Base-by-base conservation (phyloP, 2,329 filamentous ascomycete species). In the Byssothecium circinans region DNA sequence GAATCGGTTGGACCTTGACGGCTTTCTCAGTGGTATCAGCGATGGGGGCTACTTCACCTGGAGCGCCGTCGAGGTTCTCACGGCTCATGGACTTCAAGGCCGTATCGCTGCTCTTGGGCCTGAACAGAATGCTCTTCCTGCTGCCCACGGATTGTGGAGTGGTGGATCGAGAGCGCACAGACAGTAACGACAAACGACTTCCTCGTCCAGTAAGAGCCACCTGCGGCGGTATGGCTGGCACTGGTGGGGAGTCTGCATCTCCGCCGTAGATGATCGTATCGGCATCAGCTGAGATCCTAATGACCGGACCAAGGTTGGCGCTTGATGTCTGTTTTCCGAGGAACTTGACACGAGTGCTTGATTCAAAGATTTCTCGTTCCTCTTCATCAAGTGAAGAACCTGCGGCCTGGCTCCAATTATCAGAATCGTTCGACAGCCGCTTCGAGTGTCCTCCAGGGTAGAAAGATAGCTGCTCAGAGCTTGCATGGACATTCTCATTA, bases 201-300 rank as follows among this genome's bases (percentile, higher is more conserved):
- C 5, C 23, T 10, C 23, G 23, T 25, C 23, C 23, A 25, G 23
- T 25, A 10, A 25, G 23, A 5, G 23, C 23, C 32, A 10, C 48
- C 25, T 7, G 55, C 37, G 2, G 57, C 19, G 4, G 45, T 10
- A 20, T 57, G 57, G 2, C 54, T 37, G 8, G 50, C 52, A 33
- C 57, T 51, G 1, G 50, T 36, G 3, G 39, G 18, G 5, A 41
- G 32, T 19, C 18, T 25, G 5, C 10, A 25, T 25, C 19, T 8
- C 40, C 39, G 17, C 60, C 62, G 12, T 60, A 44, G 17, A 67
- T 36, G 11, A 65, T 25, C 12, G 38, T 39, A 32, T 68, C 62
- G n/a, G 64, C 65, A 22, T 67, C 62, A 27, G 51, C 38, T 18
- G 41, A 43, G 15, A 67, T 62, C 4, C 32, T 67, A 11, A 66